phyloP scores from a whole-genome alignment of 495 filamentous ascomycete species.

The Penicillium desertorum region DNA sequence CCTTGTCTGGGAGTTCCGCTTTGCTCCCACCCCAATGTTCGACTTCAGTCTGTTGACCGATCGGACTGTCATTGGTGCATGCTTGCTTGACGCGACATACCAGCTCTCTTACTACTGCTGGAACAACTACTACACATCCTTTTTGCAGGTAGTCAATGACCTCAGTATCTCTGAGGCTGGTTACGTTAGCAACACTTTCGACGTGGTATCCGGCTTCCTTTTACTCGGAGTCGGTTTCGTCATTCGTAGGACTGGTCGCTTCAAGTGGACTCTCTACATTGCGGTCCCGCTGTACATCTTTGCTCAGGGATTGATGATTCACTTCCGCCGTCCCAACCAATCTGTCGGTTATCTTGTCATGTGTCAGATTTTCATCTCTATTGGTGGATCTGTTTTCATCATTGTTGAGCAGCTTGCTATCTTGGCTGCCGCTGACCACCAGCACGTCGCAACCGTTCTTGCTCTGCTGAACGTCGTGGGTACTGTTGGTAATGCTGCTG shows the following conservation, averaged over 20 bases:
- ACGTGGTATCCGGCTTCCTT: constrained; percentile 47
- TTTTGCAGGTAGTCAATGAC: constrained; percentile 72
- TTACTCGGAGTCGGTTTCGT: constrained; percentile 46
- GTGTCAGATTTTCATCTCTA: constrained; percentile 70
- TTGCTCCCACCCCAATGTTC: constrained; percentile 55
- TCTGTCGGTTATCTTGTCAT: constrained; percentile 65
- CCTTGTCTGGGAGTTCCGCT: constrained; percentile 51
- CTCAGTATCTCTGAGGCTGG: constrained; percentile 52
- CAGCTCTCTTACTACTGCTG: constrained; percentile 54
- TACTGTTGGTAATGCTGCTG: constrained; percentile 62
- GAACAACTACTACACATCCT: constrained; percentile 65
- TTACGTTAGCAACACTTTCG: constrained; percentile 51
- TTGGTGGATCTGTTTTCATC: constrained; percentile 56
- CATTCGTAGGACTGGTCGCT: constrained; percentile 54
- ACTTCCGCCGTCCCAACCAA: constrained; percentile 58
- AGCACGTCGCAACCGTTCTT: constrained; percentile 63
- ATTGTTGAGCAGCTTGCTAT: constrained; percentile 64
- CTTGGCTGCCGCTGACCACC: constrained; percentile 62
- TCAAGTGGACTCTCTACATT: constrained; percentile 55
- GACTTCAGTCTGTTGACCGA: constrained; percentile 54
- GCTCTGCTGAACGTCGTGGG: constrained; percentile 61
- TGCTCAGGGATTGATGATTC: constrained; percentile 56
- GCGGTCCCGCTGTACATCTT: constrained; percentile 59
- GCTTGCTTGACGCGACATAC: constrained; percentile 52
- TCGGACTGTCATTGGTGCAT: constrained; percentile 62